Conservation (phyloP, 108 stramenopile genomes). For the Discostella pseudostelligera region DNA sequence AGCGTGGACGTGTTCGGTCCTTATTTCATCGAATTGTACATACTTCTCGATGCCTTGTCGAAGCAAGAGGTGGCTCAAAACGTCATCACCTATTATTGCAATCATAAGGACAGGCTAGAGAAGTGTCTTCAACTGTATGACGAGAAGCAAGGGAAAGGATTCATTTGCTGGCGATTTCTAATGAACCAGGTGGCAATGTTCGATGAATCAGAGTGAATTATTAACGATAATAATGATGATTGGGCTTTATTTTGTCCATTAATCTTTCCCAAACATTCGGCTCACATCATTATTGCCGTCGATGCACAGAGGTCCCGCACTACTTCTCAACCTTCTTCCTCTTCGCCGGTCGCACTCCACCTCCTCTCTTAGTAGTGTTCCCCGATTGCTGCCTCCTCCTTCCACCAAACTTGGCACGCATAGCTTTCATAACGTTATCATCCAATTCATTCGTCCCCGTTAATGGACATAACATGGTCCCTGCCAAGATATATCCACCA, state of each 20-base stretch:
- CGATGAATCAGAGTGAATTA: background rate
- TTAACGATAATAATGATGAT: background rate
- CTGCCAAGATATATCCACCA: constrained; percentile 85
- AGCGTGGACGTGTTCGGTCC: constrained; percentile 55
- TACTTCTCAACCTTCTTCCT: constrained; percentile 13
- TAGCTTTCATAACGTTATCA: constrained; percentile 53
- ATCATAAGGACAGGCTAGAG: constrained; percentile 40
- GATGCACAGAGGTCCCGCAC: too few species aligned
- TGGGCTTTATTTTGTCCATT: too few species aligned
- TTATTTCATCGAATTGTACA: constrained; percentile 50
- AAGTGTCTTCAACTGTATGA: constrained; percentile 39
- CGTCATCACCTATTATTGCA: constrained; percentile 49
- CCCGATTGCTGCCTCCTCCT: constrained; percentile 49
- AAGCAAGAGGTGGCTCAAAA: constrained; percentile 57
- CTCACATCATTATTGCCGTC: too few species aligned
- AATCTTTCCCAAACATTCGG: too few species aligned
- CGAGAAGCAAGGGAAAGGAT: constrained; percentile 55
- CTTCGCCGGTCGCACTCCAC: background rate
- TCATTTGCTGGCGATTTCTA: constrained; percentile 58
- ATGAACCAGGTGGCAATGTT: constrained; percentile 36
- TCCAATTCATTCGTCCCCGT: constrained; percentile 79
- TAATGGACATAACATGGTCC: constrained; percentile 78
- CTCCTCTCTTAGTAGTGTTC: background rate
- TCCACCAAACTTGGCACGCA: constrained; percentile 55
- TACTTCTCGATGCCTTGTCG: constrained; percentile 47